Evolutionary conservation across 176 grass and related monocot genomes (phyloP), one percentile per base, ranked within the genome.

Genomic region (Raddia distichophylla): DNA sequence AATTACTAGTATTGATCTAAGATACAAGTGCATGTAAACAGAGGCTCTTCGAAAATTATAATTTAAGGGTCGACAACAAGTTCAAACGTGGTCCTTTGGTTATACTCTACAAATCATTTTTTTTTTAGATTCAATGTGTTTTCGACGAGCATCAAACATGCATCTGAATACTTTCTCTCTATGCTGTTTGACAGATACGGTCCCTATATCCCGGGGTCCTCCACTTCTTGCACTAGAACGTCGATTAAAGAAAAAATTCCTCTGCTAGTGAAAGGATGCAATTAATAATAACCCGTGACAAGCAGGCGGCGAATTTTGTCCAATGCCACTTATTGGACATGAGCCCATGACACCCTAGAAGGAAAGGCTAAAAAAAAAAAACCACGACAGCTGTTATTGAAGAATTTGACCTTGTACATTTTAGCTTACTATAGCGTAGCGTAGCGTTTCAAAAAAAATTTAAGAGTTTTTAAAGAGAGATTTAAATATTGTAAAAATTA

Each of bases 231-330:
- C 32, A 6, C 19, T 44, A 10, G 1, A 45, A 68, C 5, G 20
- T 61, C 5, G 20, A 27, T 27, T 27, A 5, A 0, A 4, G n/a
- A 18, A 15, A 64, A 82, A 43, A 42, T 12, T 15, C 5, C 2
- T 15, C 19, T 16, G 17, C 19, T 18, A 62, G 44, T 13, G 49
- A 62, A 69, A 52, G 14, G 15, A 67, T 44, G 42, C 51, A 77
- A 89, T 86, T 54, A 82, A 89, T 86, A 61, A 82, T 71, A 6
- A 8, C 34, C 1, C 76, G 65, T 82, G 70, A 42, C 17, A 51
- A 19, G 0, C 11, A 73, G 62, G 69, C 57, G 72, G 42, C 14
- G 15, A 43, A 10, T 66, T 44, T 80, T 80, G 81, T 74, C 52
- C 45, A 13, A 50, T 54, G 76, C 69, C 51, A 16, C 10, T 78